Evolutionary conservation across 1,139 yeast genomes (phyloP), one percentile per base, ranked within the genome.

Genomic region (Martiniozyma asiatica): DNA sequence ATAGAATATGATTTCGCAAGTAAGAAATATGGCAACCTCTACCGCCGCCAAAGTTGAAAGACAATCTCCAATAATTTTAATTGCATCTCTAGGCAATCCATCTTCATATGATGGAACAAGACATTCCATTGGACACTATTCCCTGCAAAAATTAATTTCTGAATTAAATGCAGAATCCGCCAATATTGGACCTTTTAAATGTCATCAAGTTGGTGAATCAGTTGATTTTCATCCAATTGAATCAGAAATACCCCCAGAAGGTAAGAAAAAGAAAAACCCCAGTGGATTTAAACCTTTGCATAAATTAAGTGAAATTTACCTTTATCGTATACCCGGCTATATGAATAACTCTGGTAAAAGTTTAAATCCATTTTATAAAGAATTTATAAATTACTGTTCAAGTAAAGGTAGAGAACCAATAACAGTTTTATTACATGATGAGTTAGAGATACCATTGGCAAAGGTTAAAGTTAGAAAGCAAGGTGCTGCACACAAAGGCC

Each of bases 21-120:
- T n/a, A n/a, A n/a, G n/a, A n/a, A n/a, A n/a, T n/a, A n/a, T n/a
- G n/a, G n/a, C n/a, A n/a, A n/a, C n/a, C n/a, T n/a, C n/a, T n/a
- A n/a, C n/a, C n/a, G n/a, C n/a, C n/a, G n/a, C n/a, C n/a, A n/a
- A n/a, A n/a, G n/a, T n/a, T n/a, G n/a, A n/a, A n/a, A n/a, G n/a
- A n/a, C n/a, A n/a, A n/a, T 22, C 11, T 9, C 26, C 27, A 16
- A n/a, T 7, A 7, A 12, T 65, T 5, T 46, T 66, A 39, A 44
- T 73, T 8, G 70, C 75, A 5, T 79, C 89, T 0, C 58, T 84
- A 4, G 94, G 94, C 0, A 84, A 84, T 46, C 94, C 94, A 0
- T 64, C 72, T 0, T 53, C 59, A 28, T 80, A 68, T 43, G 52
- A 54, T 11, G 61, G 61, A 6, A 79, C 94, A 0, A 60, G 94